A percentile compares a stretch with the other conserved stretches of the same genome.
These are phyloP conservation scores for Anaeramoeba flamelloides DNA, from an alignment of 78 protist genomes.

Conservation along the genomic window DNA sequence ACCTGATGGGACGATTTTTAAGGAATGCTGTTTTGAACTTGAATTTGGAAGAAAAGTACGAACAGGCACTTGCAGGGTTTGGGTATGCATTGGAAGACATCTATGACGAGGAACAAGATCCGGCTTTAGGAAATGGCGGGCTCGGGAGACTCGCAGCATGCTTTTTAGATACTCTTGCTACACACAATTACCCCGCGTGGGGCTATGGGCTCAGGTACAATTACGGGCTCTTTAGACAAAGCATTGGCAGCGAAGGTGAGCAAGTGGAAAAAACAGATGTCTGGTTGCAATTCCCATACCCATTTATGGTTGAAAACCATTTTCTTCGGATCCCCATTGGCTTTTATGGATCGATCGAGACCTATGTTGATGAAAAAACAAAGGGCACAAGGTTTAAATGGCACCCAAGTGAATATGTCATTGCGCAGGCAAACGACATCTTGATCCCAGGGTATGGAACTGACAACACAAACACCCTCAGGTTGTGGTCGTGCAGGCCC, in stretches of 20 bases:
- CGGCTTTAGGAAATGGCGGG: conserved; percentile 94
- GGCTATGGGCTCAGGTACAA: conserved; percentile 64
- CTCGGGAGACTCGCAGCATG: conserved; percentile 83
- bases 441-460: conserved; percentile 77
- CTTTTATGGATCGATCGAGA: conserved; percentile 51
- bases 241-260: conserved; percentile 43
- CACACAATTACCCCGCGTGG: conserved; percentile 65
- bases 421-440: conserved; percentile 50
- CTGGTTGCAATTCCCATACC: conserved; percentile 57
- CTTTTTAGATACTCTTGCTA: conserved; percentile 76
- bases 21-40: conserved; percentile 59
- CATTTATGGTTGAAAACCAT: conserved; percentile 68
- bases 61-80: conserved; percentile 22
- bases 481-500: conserved; percentile 76
- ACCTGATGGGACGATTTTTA: conserved; percentile 71
- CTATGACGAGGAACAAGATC: conserved; percentile 71
- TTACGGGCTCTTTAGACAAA: conserved; percentile 64
- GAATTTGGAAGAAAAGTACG: conserved; percentile 39
- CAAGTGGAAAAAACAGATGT: conserved; percentile 33
- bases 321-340: conserved; percentile 48
- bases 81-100: no score
- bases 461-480: conserved; percentile 52
- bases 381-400: conserved; percentile 22
- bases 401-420: conserved; percentile 47
- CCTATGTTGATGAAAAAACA: no score